Percentiles rank a stretch among this genome's conserved stretches.
Evolutionary conservation across 352 stramenopile species (phyloP).

Genomic region (Globisporangium sylvaticum): DNA sequence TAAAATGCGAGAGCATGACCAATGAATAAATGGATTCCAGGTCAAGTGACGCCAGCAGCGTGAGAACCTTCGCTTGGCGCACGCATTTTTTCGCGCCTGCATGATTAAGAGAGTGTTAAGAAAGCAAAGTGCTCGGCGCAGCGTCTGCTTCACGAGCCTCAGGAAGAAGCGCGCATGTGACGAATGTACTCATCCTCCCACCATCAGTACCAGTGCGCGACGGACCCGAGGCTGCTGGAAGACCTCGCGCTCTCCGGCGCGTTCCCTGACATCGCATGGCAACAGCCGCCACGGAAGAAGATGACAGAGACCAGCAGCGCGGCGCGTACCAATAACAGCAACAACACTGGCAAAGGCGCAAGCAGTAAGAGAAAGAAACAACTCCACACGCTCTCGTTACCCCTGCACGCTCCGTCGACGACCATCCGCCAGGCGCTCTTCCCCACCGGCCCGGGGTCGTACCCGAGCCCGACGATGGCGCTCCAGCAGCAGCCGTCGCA

Average conservation of each 20-base stretch:
- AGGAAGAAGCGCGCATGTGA: neutral
- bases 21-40: neutral
- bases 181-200: neutral
- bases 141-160: neutral
- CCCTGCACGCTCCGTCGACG: conserved; percentile 28
- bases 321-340: conserved; percentile 19
- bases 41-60: neutral
- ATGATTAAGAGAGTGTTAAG: neutral
- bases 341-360: neutral
- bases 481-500: conserved; percentile 22
- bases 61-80: neutral
- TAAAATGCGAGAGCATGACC: neutral
- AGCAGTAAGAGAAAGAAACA: conserved; percentile 19
- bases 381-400: conserved; percentile 28
- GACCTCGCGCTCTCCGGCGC: conserved; percentile 29
- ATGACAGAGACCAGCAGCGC: neutral
- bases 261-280: conserved; percentile 18
- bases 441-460: conserved; percentile 36
- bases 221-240: conserved; percentile 29
- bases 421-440: conserved; percentile 41
- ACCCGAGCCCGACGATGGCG: conserved; percentile 29
- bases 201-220: neutral
- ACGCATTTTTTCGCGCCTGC: neutral
- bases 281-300: conserved; percentile 10
- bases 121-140: neutral